phyloP scores from a whole-genome alignment of 345 rosid genomes.

The Dimocarpus longan region DNA sequence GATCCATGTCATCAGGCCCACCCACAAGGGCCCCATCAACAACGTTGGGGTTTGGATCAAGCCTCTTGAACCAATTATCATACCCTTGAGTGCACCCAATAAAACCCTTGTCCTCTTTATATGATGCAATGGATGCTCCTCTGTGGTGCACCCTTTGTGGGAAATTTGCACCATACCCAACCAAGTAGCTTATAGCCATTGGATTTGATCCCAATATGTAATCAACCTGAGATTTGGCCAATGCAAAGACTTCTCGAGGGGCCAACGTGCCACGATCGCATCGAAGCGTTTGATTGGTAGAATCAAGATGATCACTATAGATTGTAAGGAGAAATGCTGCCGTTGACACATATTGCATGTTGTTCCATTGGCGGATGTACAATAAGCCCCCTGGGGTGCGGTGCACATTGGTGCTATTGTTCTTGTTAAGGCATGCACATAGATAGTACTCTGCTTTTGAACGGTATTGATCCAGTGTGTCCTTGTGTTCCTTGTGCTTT shows the following conservation, averaged over 20 bases:
- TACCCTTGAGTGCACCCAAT: slow-evolving; percentile 75
- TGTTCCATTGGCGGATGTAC: slow-evolving; percentile 65
- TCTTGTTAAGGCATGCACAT: slow-evolving; percentile 55
- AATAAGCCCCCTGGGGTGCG: slow-evolving; percentile 63
- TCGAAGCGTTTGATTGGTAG: slow-evolving; percentile 31
- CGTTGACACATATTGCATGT: slow-evolving; percentile 62
- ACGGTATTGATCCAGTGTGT: slow-evolving; percentile 35
- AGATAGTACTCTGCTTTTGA: slow-evolving; percentile 56
- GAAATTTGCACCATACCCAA: slow-evolving; percentile 53
- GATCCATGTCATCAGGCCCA: slow-evolving; percentile 55
- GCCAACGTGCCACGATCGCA: slow-evolving; percentile 31
- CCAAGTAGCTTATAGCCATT: slow-evolving; percentile 58
- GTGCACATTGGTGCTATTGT: slow-evolving; percentile 41
- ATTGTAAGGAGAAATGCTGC: slow-evolving; percentile 52
- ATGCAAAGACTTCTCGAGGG: slow-evolving; percentile 35
- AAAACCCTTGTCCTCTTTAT: slow-evolving; percentile 44
- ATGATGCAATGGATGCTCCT: slow-evolving; percentile 61
- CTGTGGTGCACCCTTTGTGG: slow-evolving; percentile 68
- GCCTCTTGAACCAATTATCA: slow-evolving; percentile 45
- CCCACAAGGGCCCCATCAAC: slow-evolving; percentile 63
- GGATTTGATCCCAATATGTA: slow-evolving; percentile 66
- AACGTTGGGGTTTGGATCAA: slow-evolving; percentile 49
- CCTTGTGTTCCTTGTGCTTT: slow-evolving; percentile 29
- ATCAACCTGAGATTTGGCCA: slow-evolving; percentile 59
- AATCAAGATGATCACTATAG: slow-evolving; percentile 51